Evolutionary conservation across 805 yeast species (phyloP).

Genomic region (Lachancea kluyveri): DNA sequence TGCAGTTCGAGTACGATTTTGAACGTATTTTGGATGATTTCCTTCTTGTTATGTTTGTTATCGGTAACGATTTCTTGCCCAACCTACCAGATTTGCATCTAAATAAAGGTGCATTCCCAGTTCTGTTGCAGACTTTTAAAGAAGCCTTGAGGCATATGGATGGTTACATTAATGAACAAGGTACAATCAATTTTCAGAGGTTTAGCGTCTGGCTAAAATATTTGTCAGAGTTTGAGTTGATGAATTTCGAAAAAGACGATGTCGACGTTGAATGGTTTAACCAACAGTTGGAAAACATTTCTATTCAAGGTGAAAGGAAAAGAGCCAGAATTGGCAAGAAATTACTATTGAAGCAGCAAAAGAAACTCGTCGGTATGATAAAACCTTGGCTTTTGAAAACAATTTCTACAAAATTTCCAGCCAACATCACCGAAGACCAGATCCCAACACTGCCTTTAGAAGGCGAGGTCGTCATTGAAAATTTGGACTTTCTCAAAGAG

Average conservation of each 20-base stretch:
- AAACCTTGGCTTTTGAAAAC: slow-evolving; percentile 42
- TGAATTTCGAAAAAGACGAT: slow-evolving; percentile 77
- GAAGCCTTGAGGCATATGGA: slow-evolving; percentile 64
- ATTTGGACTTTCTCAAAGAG: slow-evolving; percentile 55
- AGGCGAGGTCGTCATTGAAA: slow-evolving; percentile 32
- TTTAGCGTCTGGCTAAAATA: slow-evolving; percentile 70
- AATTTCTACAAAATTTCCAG: slow-evolving; percentile 26
- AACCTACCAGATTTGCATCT: slow-evolving; percentile 89
- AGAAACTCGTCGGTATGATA: slow-evolving; percentile 55
- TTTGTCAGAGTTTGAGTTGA: slow-evolving; percentile 73
- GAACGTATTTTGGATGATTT: slow-evolving; percentile 91
- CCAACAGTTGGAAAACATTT: slow-evolving; percentile 71
- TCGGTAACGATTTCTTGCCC: slow-evolving; percentile 97
- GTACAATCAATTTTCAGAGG: slow-evolving; percentile 70
- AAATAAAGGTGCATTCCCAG: slow-evolving; percentile 96
- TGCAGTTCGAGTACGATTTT: slow-evolving; percentile 68
- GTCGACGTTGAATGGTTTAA: slow-evolving; percentile 90
- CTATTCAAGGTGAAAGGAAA: slow-evolving; percentile 63
- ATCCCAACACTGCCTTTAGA: slow-evolving; percentile 44
- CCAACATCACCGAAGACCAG: slow-evolving; percentile 26
- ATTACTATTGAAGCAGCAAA: slow-evolving; percentile 63
- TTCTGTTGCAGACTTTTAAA: slow-evolving; percentile 82
- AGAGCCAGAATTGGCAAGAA: slow-evolving; percentile 61
- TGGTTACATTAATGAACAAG: slow-evolving; percentile 80
- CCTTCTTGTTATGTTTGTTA: slow-evolving; percentile 83